Evolutionary conservation across 768 basidiomycete genomes (phyloP), one percentile per base, ranked within the genome.

Genomic region (Russula abietina): DNA sequence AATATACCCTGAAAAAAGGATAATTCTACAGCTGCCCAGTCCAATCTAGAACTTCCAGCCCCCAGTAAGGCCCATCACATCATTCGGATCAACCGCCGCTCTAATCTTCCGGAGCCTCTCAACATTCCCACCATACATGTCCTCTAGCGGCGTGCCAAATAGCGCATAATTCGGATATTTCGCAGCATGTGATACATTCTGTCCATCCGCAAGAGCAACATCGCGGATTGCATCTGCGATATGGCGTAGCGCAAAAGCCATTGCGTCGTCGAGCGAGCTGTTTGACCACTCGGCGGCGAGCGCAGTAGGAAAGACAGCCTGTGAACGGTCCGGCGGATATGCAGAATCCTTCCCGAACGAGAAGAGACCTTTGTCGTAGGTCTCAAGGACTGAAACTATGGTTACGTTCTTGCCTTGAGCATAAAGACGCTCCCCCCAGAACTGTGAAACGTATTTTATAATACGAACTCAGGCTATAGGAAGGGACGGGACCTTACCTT

Each of bases 241-340:
- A 2, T 46, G 59, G 16, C 70, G 70, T n/a, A 77, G 71, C 11
- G 81, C 78, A 26, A 73, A 50, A 19, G 78, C 71, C 53, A 84
- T 76, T 38, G 68, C 61, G 8, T 69, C 70, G 65, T 85, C 84
- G 2, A 70, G 70, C 4, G 70, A 46, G 17, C 76, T 36, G 6
- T 60, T 60, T 0, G 33, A 28, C 22, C 49, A 65, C 12, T 39
- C 1, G 32, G 28, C 2, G 3, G 14, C 2, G 28, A 58, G 1
- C 24, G 10, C 22, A 5, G 61, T 48, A 17, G 64, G 64, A 11
- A 62, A 57, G 43, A 58, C 6, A 9, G 38, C 60, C 1, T 41
- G 64, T 10, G 56, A 55, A 19, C 64, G 64, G 32, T 61, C 59
- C 0, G 60, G 60, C 8, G 64, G 64, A 16, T 57, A 62, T 12